These are phyloP conservation scores for Moelleriella libera DNA, from an alignment of 2,329 filamentous ascomycete species.

Conservation along the genomic window DNA sequence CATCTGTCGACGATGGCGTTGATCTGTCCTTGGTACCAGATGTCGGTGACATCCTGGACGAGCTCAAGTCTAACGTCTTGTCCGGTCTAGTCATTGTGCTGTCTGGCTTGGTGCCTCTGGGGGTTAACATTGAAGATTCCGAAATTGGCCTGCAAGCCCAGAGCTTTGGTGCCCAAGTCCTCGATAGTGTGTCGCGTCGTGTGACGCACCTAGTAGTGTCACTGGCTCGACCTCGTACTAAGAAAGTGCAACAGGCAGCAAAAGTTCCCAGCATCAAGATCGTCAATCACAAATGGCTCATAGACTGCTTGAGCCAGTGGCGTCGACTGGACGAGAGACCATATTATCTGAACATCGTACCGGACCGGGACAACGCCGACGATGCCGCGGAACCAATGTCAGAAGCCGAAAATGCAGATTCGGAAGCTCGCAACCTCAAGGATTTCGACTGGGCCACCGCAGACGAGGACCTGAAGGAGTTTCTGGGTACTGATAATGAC, in stretches of 20 bases:
- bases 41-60: constrained; percentile 69
- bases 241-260: constrained; percentile 80
- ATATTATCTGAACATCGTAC: constrained; percentile 62
- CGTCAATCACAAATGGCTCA: constrained; percentile 82
- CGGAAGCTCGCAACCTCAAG: constrained; percentile 29
- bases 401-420: constrained; percentile 14
- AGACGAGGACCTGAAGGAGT: constrained; percentile 64
- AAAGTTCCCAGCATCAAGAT: constrained; percentile 73
- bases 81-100: constrained; percentile 68
- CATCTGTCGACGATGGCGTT: constrained; percentile 24
- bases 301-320: constrained; percentile 77
- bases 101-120: constrained; percentile 78
- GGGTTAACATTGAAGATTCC: constrained; percentile 62
- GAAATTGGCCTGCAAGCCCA: constrained; percentile 81
- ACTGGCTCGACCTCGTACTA: constrained; percentile 60
- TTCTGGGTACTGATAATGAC: constrained; percentile 44
- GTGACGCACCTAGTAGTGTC: constrained; percentile 66
- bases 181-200: constrained; percentile 41
- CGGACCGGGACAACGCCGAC: constrained; percentile 35
- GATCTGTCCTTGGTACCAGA: constrained; percentile 55
- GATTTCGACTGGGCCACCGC: constrained; percentile 30
- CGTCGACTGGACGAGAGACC: constrained; percentile 61
- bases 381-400: constrained; percentile 18
- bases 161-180: constrained; percentile 63
- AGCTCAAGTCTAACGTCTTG: constrained; percentile 66